Evolutionary conservation across 345 rosid genomes (phyloP).

Genomic region (Zanthoxylum bungeanum): DNA sequence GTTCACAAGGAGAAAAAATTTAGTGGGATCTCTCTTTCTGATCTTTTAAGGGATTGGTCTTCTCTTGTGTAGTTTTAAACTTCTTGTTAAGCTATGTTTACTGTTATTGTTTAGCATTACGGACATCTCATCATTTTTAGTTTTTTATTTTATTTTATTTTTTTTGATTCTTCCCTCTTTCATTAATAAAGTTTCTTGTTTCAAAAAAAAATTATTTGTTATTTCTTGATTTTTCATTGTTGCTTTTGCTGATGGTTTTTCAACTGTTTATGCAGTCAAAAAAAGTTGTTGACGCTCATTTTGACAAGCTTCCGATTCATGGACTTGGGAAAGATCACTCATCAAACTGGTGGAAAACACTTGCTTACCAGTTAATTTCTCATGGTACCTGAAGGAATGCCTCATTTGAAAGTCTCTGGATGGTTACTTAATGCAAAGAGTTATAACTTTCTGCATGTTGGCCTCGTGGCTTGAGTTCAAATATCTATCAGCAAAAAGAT

Average conservation of each 20-base stretch:
- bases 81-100: no score
- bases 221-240: neutral
- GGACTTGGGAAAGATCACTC: slow-evolving; percentile 45
- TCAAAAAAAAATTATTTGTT: no score
- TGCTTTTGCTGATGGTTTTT: slow-evolving; percentile 6
- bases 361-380: slow-evolving; percentile 38
- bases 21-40: no score
- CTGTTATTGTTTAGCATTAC: no score
- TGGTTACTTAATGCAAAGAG: neutral
- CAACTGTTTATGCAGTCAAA: slow-evolving; percentile 30
- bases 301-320: slow-evolving; percentile 49
- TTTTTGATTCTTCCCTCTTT: no score
- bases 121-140: no score
- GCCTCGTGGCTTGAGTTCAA: neutral
- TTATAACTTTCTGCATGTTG: neutral
- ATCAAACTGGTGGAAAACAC: slow-evolving; percentile 48
- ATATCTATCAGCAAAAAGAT: neutral
- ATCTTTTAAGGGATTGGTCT: no score
- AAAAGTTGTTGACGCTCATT: slow-evolving; percentile 33
- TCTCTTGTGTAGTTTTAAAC: no score
- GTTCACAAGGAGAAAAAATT: no score
- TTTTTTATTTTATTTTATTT: no score
- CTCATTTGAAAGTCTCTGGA: neutral
- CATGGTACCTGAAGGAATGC: slow-evolving; percentile 21
- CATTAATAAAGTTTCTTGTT: no score